phyloP scores from a whole-genome alignment of 805 yeast genomes.

The Groenewaldozyma salmanticensis region DNA sequence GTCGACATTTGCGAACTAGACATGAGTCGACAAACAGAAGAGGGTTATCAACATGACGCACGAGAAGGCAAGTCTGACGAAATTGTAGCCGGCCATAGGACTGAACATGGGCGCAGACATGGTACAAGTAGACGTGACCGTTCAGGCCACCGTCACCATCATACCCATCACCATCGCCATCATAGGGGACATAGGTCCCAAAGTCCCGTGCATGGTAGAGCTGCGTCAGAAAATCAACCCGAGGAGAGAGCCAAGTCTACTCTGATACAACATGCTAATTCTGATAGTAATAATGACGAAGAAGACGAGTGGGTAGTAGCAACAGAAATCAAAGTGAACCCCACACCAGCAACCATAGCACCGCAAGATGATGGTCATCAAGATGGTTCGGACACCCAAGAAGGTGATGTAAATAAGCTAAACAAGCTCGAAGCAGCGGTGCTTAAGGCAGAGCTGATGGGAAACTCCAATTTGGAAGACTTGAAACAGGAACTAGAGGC shows the following conservation, averaged over 20 bases:
- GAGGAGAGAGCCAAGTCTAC: not conserved
- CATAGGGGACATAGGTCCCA: not conserved
- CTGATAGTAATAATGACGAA: not conserved
- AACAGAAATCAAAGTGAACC: slow-evolving; percentile 2
- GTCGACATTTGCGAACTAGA: too few species aligned
- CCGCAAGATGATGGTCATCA: not conserved
- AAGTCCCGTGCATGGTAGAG: not conserved
- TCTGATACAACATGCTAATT: not conserved
- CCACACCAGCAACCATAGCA: not conserved
- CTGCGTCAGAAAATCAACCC: too few species aligned
- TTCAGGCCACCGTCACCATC: slow-evolving; percentile 1
- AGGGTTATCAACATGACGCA: too few species aligned
- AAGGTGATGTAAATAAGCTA: slow-evolving; percentile 13
- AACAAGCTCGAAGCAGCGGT: slow-evolving; percentile 28
- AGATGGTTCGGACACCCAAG: not conserved
- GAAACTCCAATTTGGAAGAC: slow-evolving; percentile 17
- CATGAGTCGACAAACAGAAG: too few species aligned
- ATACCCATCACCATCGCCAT: not conserved
- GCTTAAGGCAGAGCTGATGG: slow-evolving; percentile 28
- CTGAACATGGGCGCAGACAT: not conserved
- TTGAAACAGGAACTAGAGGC: slow-evolving; percentile 15
- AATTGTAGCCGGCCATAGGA: too few species aligned
- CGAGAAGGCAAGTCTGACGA: too few species aligned
- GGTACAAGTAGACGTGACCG: not conserved
- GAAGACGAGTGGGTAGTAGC: slow-evolving; percentile 13